Percentiles rank a stretch among this genome's conserved stretches.
Conservation (phyloP, 2,329 filamentous ascomycete species). For the Beauveria sp. region DNA sequence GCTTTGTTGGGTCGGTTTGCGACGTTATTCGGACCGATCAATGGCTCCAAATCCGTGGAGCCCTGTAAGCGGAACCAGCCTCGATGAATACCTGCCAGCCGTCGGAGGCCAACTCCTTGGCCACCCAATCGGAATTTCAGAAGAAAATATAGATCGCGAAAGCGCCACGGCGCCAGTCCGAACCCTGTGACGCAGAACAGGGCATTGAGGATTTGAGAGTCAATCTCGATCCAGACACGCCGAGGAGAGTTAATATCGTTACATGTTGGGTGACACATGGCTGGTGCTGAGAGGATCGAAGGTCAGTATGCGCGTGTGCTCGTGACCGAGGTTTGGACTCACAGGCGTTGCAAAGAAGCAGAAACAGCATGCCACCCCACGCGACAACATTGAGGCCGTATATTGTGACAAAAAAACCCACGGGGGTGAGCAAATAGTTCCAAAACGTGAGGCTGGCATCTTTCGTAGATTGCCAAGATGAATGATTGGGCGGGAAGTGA, state of each 20-base stretch:
- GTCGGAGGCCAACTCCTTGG: constrained; percentile 51
- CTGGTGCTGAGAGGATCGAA: constrained; percentile 35
- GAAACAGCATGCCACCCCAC: constrained; percentile 87
- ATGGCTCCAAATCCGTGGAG: constrained; percentile 49
- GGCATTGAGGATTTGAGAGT: constrained; percentile 62
- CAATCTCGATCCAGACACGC: constrained; percentile 78
- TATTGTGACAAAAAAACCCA: constrained; percentile 69
- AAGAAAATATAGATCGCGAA: constrained; percentile 70
- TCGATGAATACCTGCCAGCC: constrained; percentile 65
- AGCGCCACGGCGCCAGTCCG: constrained; percentile 70
- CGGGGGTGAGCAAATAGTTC: constrained; percentile 65
- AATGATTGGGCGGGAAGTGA: constrained; percentile 55
- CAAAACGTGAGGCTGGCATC: constrained; percentile 56
- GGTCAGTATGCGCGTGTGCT: background rate
- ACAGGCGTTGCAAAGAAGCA: constrained; percentile 66
- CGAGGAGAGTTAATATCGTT: constrained; percentile 67
- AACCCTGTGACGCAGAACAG: constrained; percentile 78
- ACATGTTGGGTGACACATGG: constrained; percentile 65
- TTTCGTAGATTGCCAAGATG: constrained; percentile 49
- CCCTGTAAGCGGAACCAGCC: constrained; percentile 68
- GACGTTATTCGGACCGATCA: constrained; percentile 47
- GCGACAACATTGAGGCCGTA: constrained; percentile 79
- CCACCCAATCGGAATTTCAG: constrained; percentile 53
- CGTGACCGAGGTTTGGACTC: constrained; percentile 8
- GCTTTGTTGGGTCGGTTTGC: constrained; percentile 32